Evolutionary conservation across 768 basidiomycete genomes (phyloP).

Genomic region (Amanita polypyramis): DNA sequence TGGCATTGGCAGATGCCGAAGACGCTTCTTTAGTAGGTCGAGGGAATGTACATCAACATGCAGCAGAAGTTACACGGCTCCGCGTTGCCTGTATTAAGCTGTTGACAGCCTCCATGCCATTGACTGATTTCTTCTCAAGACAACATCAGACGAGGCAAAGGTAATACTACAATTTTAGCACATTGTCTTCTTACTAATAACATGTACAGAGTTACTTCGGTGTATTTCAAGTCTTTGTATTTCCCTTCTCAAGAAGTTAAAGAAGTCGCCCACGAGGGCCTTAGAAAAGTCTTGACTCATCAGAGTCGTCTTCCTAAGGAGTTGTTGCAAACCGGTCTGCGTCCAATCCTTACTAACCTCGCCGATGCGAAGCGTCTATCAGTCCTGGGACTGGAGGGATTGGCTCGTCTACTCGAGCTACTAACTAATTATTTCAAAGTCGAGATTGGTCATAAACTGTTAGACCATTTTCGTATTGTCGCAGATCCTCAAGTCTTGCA

Average conservation of each 20-base stretch:
- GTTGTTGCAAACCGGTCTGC: conserved; percentile 85
- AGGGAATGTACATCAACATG: conserved; percentile 64
- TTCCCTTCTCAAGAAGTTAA: conserved; percentile 87
- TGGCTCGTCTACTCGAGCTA: conserved; percentile 87
- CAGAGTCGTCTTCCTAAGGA: conserved; percentile 93
- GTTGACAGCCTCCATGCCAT: conserved; percentile 87
- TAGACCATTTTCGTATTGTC: conserved; percentile 91
- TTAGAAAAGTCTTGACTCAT: conserved; percentile 79
- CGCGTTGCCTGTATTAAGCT: conserved; percentile 91
- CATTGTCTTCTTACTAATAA: neutral
- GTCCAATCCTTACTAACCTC: conserved; percentile 95
- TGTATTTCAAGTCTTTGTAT: conserved; percentile 98
- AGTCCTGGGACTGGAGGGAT: conserved; percentile 84
- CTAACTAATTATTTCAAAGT: conserved; percentile 99
- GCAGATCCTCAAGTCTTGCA: conserved; percentile 82
- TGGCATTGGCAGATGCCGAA: conserved; percentile 93
- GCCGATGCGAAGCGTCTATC: conserved; percentile 93
- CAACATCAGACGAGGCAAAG: conserved; percentile 79
- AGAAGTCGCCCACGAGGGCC: conserved; percentile 88
- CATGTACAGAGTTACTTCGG: conserved; percentile 67
- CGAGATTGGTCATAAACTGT: conserved; percentile 93
- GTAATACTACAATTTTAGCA: conserved; percentile 27
- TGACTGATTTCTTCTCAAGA: conserved; percentile 86
- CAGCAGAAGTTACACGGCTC: conserved; percentile 76
- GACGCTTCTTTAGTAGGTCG: conserved; percentile 75